A percentile compares a stretch with the other conserved stretches of the same genome.
These are phyloP conservation scores for Plasmodium falciparum DNA, from an alignment of 169 alveolate species.

Conservation along the genomic window DNA sequence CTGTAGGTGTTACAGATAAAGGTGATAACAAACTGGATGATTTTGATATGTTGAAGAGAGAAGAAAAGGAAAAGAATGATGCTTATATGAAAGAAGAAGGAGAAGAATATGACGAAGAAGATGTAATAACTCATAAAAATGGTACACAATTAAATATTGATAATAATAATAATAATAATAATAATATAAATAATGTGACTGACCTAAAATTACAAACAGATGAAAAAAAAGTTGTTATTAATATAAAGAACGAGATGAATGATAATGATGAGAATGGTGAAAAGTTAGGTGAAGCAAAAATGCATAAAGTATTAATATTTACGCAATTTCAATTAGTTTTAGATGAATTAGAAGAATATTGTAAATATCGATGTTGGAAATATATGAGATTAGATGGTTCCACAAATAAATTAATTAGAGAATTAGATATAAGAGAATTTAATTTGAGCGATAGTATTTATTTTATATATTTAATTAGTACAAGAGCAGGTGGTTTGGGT, in stretches of 20 bases:
- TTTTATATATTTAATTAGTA: conserved; percentile 90
- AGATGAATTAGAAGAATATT: conserved; percentile 92
- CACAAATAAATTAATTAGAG: conserved; percentile 91
- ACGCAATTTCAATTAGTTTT: conserved; percentile 93
- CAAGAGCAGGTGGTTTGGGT: conserved; percentile 98
- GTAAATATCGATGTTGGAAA: conserved; percentile 92
- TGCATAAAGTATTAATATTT: conserved; percentile 92
- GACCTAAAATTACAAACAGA: not conserved
- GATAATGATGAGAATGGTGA: not conserved
- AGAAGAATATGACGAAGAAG: conserved; percentile 11
- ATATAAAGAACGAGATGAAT: not conserved
- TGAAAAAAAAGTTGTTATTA: conserved; percentile 8
- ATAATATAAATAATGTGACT: not conserved
- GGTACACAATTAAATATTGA: not conserved
- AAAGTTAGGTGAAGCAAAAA: conserved; percentile 47
- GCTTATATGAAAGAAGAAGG: conserved; percentile 9
- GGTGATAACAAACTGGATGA: conserved; percentile 21
- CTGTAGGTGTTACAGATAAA: conserved; percentile 52
- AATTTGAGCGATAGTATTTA: conserved; percentile 86
- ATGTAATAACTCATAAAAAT: not conserved
- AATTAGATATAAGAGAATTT: conserved; percentile 92
- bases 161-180: not conserved
- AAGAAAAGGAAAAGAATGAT: conserved; percentile 1
- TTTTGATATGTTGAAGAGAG: conserved; percentile 23
- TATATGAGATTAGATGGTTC: conserved; percentile 94